Evolutionary conservation across 78 protist species (phyloP).

Genomic region (Protostelium mycophagum): DNA sequence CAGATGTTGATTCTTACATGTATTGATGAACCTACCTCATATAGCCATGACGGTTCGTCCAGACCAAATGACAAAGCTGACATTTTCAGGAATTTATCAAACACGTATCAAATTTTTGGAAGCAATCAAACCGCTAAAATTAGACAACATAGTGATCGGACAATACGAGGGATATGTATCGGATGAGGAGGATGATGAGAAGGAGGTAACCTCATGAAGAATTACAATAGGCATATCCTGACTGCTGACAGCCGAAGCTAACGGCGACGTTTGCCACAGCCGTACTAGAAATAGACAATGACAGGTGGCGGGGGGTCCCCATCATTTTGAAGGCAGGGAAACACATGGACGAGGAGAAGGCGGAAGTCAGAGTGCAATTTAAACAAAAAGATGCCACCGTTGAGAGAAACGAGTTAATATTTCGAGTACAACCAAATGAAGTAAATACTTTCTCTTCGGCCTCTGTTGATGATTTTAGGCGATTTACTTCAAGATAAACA

Average conservation of each 20-base stretch:
- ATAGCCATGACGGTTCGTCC: too few species aligned
- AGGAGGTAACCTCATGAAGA: not conserved
- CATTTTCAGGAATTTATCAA: conserved; percentile 67
- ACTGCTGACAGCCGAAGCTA: conserved; percentile 69
- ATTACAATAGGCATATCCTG: too few species aligned
- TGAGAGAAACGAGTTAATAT: conserved; percentile 88
- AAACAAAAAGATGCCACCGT: conserved; percentile 18
- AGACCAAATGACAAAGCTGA: too few species aligned
- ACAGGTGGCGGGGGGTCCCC: conserved; percentile 97
- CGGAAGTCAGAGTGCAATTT: conserved; percentile 92
- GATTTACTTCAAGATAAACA: conserved; percentile 81
- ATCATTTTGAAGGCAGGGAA: conserved; percentile 87
- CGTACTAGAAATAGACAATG: conserved; percentile 74
- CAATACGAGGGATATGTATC: conserved; percentile 53
- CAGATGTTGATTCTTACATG: conserved; percentile 81
- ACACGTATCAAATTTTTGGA: conserved; percentile 77
- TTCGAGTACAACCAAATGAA: conserved; percentile 94
- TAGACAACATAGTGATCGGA: conserved; percentile 74
- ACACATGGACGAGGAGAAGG: conserved; percentile 75
- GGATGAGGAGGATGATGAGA: conserved; percentile 62
- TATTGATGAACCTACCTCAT: conserved; percentile 95
- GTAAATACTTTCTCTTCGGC: not conserved
- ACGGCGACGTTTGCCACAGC: conserved; percentile 89
- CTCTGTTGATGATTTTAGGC: conserved; percentile 24
- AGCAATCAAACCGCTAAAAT: conserved; percentile 28